Conservation (phyloP, 805 yeast species). For the Barnettozyma sp. region DNA sequence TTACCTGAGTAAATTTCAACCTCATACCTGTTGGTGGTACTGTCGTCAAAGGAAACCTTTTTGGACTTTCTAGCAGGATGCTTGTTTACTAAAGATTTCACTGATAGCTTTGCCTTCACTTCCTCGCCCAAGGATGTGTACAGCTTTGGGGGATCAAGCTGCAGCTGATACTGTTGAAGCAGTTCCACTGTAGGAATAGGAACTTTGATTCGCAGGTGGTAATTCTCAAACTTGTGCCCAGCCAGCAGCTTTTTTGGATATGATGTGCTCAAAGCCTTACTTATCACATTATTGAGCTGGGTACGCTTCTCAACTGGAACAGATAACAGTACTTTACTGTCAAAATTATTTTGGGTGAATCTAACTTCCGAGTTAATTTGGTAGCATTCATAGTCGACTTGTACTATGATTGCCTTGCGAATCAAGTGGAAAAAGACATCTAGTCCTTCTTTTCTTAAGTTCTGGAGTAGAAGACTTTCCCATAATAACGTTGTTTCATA, state of each 20-base stretch:
- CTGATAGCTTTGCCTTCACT: conserved; percentile 37
- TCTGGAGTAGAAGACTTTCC: conserved; percentile 14
- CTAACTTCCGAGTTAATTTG: conserved; percentile 3
- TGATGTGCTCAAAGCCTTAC: not conserved
- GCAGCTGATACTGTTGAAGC: conserved; percentile 50
- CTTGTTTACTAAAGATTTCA: conserved; percentile 29
- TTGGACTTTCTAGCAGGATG: conserved; percentile 10
- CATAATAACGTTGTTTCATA: conserved; percentile 36
- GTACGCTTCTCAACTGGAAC: not conserved
- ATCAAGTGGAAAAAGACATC: conserved; percentile 3
- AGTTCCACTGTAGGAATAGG: conserved; percentile 55
- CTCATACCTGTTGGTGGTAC: conserved; percentile 29
- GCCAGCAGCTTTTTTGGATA: not conserved
- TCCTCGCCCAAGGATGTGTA: conserved; percentile 56
- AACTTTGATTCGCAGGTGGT: conserved; percentile 43
- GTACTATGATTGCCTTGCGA: not conserved
- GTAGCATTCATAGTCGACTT: conserved; percentile 9
- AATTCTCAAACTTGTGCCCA: conserved; percentile 1
- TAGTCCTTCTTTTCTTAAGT: conserved; percentile 6
- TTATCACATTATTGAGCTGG: not conserved
- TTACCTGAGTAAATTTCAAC: conserved; percentile 43
- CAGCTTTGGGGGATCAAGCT: conserved; percentile 31
- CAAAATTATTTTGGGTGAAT: not conserved
- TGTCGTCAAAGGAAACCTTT: conserved; percentile 20
- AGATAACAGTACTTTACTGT: not conserved